phyloP scores from a whole-genome alignment of 1,139 yeast species.

The Debaryomyces coudertii region DNA sequence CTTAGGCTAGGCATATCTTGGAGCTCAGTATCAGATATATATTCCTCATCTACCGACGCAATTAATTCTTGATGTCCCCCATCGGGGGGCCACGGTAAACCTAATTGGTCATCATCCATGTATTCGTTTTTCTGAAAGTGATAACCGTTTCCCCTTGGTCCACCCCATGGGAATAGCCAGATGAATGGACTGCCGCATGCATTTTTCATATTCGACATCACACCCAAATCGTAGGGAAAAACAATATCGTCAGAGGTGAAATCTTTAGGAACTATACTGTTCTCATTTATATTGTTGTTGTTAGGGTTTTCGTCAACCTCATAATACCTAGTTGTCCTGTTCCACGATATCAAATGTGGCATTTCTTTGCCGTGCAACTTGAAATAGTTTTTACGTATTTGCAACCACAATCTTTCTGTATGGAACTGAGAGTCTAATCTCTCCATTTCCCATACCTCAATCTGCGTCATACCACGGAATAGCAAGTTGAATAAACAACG shows the following conservation, averaged over 20 bases:
- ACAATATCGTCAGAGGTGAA: constrained; percentile 60
- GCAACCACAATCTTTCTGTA: constrained; percentile 55
- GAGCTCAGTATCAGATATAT: constrained; percentile 19
- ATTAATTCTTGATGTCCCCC: constrained; percentile 54
- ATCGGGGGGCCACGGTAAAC: constrained; percentile 89
- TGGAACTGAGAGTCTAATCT: constrained; percentile 69
- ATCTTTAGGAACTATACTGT: constrained; percentile 26
- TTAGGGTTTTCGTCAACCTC: constrained; percentile 18
- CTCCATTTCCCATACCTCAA: constrained; percentile 92
- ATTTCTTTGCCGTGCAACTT: constrained; percentile 45
- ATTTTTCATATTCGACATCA: constrained; percentile 52
- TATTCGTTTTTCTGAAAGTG: constrained; percentile 56
- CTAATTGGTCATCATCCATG: constrained; percentile 59
- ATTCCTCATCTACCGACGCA: constrained; percentile 23
- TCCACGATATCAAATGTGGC: constrained; percentile 56
- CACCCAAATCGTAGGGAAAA: constrained; percentile 83
- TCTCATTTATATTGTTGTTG: constrained; percentile 15
- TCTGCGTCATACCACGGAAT: constrained; percentile 80
- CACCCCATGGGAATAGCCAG: constrained; percentile 76
- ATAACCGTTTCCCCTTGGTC: constrained; percentile 49
- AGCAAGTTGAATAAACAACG: constrained; percentile 63
- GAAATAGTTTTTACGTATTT: constrained; percentile 50
- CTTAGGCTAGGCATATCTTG: constrained; percentile 25
- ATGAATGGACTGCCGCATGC: constrained; percentile 59
- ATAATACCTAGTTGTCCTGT: constrained; percentile 23